Evolutionary conservation across 2,329 filamentous ascomycete genomes (phyloP).

Genomic region (Fusarium tjaetaba): DNA sequence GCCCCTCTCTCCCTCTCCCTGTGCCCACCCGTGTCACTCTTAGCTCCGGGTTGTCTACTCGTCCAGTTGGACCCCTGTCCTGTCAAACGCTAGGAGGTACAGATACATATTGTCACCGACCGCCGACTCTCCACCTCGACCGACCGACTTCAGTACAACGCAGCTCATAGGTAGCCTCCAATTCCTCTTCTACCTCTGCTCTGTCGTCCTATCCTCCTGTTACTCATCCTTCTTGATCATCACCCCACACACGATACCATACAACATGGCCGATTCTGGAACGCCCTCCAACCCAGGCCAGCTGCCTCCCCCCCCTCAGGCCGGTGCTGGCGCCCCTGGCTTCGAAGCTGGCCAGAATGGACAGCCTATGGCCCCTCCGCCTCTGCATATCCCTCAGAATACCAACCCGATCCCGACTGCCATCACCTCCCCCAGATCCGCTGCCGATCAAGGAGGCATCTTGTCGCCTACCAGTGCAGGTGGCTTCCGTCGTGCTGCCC

Average conservation of each 20-base stretch:
- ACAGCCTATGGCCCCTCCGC: slow-evolving; percentile 86
- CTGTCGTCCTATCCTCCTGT: slow-evolving; percentile 27
- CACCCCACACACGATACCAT: slow-evolving; percentile 28
- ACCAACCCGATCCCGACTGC: slow-evolving; percentile 94
- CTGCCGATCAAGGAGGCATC: slow-evolving; percentile 69
- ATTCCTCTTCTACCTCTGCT: slow-evolving; percentile 34
- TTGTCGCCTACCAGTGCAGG: slow-evolving; percentile 87
- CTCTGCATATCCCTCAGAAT: slow-evolving; percentile 94
- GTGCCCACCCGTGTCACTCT: slow-evolving; percentile 34
- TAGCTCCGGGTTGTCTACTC: slow-evolving; percentile 30
- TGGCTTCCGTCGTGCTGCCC: slow-evolving; percentile 88
- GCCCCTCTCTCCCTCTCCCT: not conserved
- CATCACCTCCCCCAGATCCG: slow-evolving; percentile 87
- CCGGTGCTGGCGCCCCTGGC: slow-evolving; percentile 76
- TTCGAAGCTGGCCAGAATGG: slow-evolving; percentile 79
- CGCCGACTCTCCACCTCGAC: slow-evolving; percentile 45
- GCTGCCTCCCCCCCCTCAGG: slow-evolving; percentile 75
- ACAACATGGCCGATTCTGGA: slow-evolving; percentile 80
- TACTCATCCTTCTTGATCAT: slow-evolving; percentile 27
- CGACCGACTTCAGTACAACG: slow-evolving; percentile 37
- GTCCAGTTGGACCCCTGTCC: slow-evolving; percentile 35
- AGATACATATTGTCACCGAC: slow-evolving; percentile 42
- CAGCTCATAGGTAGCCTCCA: slow-evolving; percentile 43
- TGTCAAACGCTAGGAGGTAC: slow-evolving; percentile 42
- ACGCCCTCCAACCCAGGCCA: slow-evolving; percentile 69